Percentiles rank a stretch among this genome's conserved stretches.
Conservation (phyloP, 2,329 filamentous ascomycete genomes). For the Whalleya microplaca region DNA sequence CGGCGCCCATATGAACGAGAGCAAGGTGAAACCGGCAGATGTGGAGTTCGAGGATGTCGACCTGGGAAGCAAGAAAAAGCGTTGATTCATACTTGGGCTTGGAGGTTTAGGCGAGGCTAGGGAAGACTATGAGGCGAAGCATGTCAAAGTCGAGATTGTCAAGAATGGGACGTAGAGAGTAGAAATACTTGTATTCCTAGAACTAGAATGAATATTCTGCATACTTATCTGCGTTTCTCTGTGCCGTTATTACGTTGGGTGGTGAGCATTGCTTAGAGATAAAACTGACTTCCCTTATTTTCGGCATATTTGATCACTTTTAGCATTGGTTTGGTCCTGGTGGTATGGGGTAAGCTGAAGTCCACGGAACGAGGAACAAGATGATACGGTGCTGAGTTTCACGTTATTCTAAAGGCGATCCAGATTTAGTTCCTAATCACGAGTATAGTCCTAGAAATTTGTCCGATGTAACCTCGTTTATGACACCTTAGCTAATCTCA, state of each 20-base stretch:
- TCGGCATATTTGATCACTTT: no score
- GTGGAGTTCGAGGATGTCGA: conserved; percentile 16
- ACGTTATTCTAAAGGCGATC: no score
- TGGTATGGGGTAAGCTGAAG: no score
- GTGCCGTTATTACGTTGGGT: conserved; percentile 3
- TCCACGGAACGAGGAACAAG: no score
- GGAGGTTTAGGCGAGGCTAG: conserved; percentile 9
- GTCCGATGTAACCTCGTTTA: no score
- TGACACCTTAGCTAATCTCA: no score
- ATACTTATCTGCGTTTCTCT: neutral
- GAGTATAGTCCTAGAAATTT: no score
- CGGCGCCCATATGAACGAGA: conserved; percentile 12
- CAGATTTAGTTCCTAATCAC: no score
- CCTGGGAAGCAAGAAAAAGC: conserved; percentile 5
- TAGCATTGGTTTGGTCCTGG: no score
- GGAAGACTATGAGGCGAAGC: neutral
- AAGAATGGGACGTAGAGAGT: conserved; percentile 6
- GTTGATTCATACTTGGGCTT: neutral
- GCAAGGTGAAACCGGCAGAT: conserved; percentile 20
- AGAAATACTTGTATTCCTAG: conserved; percentile 5
- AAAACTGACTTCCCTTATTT: no score
- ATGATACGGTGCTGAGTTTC: no score
- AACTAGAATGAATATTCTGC: conserved; percentile 4
- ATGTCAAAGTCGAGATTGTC: neutral
- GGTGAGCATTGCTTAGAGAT: no score